A percentile compares a stretch with the other conserved stretches of the same genome.
Conservation (phyloP, 371 early-diverging fungal species). For the Mycotypha africana region DNA sequence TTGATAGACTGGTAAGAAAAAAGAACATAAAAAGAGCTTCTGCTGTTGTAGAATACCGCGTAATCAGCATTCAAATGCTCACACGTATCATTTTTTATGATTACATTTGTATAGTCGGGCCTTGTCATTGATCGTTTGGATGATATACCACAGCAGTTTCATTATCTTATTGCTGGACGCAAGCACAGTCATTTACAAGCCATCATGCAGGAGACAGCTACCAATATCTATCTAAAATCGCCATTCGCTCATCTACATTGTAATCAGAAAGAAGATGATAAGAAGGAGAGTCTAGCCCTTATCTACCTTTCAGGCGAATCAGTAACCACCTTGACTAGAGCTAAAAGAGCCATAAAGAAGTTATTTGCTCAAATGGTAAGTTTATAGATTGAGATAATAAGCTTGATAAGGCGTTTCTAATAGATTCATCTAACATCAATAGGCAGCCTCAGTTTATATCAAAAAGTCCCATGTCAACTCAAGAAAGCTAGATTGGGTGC, state of each 20-base stretch:
- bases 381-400: constrained; percentile 12
- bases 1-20: too few relatives aligned
- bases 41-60: too few relatives aligned
- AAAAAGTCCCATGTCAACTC: constrained; percentile 40
- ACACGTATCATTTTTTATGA: too few relatives aligned
- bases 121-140: too few relatives aligned
- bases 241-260: constrained; percentile 45
- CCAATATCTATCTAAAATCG: constrained; percentile 63
- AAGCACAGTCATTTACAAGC: constrained; percentile 54
- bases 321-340: too few relatives aligned
- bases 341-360: constrained; percentile 28
- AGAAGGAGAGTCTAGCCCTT: constrained; percentile 9
- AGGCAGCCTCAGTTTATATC: constrained; percentile 50
- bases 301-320: constrained; percentile 35
- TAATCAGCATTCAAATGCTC: too few relatives aligned
- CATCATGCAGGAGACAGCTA: constrained; percentile 60
- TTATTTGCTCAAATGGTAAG: constrained; percentile 25
- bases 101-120: too few relatives aligned
- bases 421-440: not conserved
- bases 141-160: too few relatives aligned
- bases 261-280: too few relatives aligned
- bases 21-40: too few relatives aligned
- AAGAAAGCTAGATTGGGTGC: constrained; percentile 78
- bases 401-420: too few relatives aligned
- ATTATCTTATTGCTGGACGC: constrained; percentile 56